Conservation (phyloP, 2,329 filamentous ascomycete species). For the Neopestalotiopsis clavispora region DNA sequence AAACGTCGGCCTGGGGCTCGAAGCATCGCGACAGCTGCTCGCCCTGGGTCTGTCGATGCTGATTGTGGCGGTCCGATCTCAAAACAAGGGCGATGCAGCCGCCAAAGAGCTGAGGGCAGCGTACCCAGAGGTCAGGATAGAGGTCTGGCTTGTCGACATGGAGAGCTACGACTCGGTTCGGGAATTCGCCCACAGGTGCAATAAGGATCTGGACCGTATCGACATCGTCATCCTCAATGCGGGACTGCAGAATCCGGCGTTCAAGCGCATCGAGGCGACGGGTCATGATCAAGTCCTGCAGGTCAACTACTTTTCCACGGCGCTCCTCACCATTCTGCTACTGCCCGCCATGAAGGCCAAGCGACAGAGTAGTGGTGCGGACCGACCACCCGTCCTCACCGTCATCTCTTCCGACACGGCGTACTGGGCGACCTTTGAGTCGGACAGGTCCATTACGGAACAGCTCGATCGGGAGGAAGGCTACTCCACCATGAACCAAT, state of each 20-base stretch:
- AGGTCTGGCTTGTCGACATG: conserved; percentile 58
- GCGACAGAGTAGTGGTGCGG: background rate
- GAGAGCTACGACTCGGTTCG: conserved; percentile 48
- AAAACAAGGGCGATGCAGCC: conserved; percentile 47
- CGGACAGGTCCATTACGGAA: conserved; percentile 21
- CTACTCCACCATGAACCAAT: conserved; percentile 41
- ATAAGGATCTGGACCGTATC: conserved; percentile 36
- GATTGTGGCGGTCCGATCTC: conserved; percentile 52
- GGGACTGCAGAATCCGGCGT: conserved; percentile 15
- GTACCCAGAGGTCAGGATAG: conserved; percentile 40
- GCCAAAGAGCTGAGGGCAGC: conserved; percentile 34
- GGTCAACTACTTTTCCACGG: conserved; percentile 18
- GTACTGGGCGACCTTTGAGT: conserved; percentile 15
- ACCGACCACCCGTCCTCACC: conserved; percentile 23
- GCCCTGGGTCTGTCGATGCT: conserved; percentile 44
- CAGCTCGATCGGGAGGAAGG: conserved; percentile 53
- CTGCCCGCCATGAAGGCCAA: conserved; percentile 15
- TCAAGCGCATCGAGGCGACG: background rate
- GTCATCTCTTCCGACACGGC: conserved; percentile 23
- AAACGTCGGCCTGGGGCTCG: conserved; percentile 55
- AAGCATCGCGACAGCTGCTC: conserved; percentile 45
- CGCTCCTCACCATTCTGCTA: conserved; percentile 9
- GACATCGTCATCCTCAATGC: conserved; percentile 54
- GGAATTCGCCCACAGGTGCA: conserved; percentile 42
- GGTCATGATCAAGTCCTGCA: conserved; percentile 15